Evolutionary conservation across 23 red algal species (phyloP), one percentile per base, ranked within the genome.

Genomic region (Chondrus crispus): DNA sequence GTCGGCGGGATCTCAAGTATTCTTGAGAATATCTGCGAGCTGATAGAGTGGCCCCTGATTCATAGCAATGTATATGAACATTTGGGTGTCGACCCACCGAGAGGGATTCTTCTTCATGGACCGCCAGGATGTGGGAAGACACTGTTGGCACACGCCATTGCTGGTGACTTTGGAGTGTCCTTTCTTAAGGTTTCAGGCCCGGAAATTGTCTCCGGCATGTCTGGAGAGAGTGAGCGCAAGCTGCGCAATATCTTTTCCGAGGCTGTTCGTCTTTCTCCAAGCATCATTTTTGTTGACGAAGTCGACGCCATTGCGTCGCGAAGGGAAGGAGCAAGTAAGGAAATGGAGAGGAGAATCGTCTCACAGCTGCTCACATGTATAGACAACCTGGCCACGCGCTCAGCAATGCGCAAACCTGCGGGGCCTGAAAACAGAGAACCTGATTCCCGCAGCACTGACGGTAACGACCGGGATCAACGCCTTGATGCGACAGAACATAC

Each of bases 121-220:
- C 96, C 96, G 26, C 90, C 95, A 74, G 97, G 97, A 13, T 96
- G 94, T 78, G 97, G 97, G 39, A 99, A 99, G 70, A 96, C 97
- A 13, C 57, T 99, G 24, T 50, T 99, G 24, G 97, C 94, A 0
- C 60, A 93, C 36, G 97, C 97, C 12, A 83, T 99, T 22, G 97
- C 94, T 29, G 97, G 97, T 22, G 97, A 99, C 83, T 87, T 96
- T 33, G 97, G 93, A 3, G 92, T 96, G 29, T 81, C 94, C 2
- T 96, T 96, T 44, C 74, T 99, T 35, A 54, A 73, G 10, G 41
- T 99, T 45, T 84, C 97, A 8, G 96, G 87, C 12, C 92, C 96
- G 11, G 96, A 98, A 81, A 51, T 98, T 54, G 87, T 98, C 39
- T 90, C 91, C 18, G 96, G 96, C 20, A 57, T 98, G 64, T 98